phyloP scores from a whole-genome alignment of 768 basidiomycete species.

The Collybiopsis confluens region DNA sequence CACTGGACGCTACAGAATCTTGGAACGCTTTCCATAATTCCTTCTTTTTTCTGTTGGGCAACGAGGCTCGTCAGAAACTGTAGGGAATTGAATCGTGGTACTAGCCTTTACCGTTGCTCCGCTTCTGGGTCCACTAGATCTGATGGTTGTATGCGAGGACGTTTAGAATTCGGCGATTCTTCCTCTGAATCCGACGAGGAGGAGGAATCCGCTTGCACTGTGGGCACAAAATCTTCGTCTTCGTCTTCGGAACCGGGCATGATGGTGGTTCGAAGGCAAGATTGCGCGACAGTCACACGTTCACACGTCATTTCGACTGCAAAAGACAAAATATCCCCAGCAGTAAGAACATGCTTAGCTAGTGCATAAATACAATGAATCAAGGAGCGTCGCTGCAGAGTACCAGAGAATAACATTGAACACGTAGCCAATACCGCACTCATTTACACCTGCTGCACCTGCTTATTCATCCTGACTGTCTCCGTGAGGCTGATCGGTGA shows the following conservation, averaged over 20 bases:
- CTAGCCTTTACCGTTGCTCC: slow-evolving; percentile 38
- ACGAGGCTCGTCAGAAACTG: slow-evolving; percentile 6
- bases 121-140: slow-evolving; percentile 29
- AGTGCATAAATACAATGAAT: too few relatives aligned
- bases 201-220: slow-evolving; percentile 33
- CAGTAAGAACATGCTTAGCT: too few relatives aligned
- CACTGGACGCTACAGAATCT: slow-evolving; percentile 42
- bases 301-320: too few relatives aligned
- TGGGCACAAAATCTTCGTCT: slow-evolving; percentile 67
- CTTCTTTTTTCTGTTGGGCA: slow-evolving; percentile 46
- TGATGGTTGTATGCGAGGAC: slow-evolving; percentile 24
- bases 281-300: too few relatives aligned
- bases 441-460: too few relatives aligned
- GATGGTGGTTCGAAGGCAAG: neutral
- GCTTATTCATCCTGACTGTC: too few relatives aligned
- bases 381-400: too few relatives aligned
- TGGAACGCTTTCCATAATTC: slow-evolving; percentile 68
- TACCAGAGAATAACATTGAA: too few relatives aligned
- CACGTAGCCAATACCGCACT: too few relatives aligned
- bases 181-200: slow-evolving; percentile 36
- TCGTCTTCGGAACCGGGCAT: slow-evolving; percentile 51
- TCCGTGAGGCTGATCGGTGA: too few relatives aligned
- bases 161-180: slow-evolving; percentile 33
- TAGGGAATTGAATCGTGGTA: neutral
- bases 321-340: too few relatives aligned